Conservation (phyloP, 2,329 filamentous ascomycete species). For the Tolypocladium guangdongense region DNA sequence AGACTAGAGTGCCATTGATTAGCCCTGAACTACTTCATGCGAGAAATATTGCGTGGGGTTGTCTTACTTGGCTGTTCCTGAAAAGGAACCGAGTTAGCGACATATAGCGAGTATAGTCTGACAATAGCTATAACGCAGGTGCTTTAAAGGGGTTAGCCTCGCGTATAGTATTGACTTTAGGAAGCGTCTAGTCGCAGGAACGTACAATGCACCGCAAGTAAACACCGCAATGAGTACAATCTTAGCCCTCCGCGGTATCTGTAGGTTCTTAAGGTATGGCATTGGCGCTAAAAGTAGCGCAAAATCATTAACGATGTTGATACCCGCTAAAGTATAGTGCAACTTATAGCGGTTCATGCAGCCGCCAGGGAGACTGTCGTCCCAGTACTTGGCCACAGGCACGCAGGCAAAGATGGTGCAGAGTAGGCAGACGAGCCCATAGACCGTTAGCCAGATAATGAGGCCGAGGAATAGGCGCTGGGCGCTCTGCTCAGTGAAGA, state of each 20-base stretch:
- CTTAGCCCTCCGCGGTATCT: conserved; percentile 27
- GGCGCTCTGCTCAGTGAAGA: conserved; percentile 11
- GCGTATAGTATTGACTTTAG: no score
- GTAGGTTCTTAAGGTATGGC: conserved; percentile 21
- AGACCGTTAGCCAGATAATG: conserved; percentile 11
- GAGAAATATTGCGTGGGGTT: no score
- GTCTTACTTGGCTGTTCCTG: no score
- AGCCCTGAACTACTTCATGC: no score
- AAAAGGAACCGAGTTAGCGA: no score
- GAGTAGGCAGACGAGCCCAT: conserved; percentile 10
- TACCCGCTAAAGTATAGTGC: conserved; percentile 16
- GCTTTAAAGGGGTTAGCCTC: background rate
- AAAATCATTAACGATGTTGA: conserved; percentile 22
- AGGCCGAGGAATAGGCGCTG: conserved; percentile 11
- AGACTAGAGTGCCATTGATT: conserved; percentile 1
- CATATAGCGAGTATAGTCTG: conserved; percentile 11
- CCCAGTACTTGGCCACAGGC: conserved; percentile 17
- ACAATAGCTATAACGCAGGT: conserved; percentile 14
- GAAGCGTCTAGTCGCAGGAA: background rate
- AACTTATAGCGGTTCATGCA: conserved; percentile 13
- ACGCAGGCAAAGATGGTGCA: conserved; percentile 14
- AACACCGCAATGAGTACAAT: conserved; percentile 28
- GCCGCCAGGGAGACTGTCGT: conserved; percentile 10
- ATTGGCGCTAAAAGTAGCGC: conserved; percentile 15
- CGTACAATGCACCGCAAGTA: conserved; percentile 26